Percentiles rank a stretch among this genome's conserved stretches.
Conservation (phyloP, 2,329 filamentous ascomycete species). For the Blumeria graminis region DNA sequence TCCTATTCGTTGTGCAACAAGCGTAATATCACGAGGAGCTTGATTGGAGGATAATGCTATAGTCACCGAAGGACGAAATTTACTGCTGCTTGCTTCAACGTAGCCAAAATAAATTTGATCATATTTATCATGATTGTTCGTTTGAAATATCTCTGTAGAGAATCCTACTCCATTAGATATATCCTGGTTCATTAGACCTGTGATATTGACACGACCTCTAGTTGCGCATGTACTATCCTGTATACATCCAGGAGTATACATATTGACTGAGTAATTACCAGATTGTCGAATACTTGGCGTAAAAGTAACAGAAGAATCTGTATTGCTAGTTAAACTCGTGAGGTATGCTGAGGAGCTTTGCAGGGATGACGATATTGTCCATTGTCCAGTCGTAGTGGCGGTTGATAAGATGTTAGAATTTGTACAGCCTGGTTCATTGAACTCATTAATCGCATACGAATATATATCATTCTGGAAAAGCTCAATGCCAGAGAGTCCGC, state of each 20-base stretch:
- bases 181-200: constrained; percentile 38
- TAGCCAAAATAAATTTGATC: constrained; percentile 74
- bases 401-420: constrained; percentile 37
- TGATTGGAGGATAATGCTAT: constrained; percentile 45
- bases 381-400: constrained; percentile 48
- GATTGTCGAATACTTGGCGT: constrained; percentile 65
- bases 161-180: constrained; percentile 20
- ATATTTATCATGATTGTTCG: constrained; percentile 91
- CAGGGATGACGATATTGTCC: constrained; percentile 42
- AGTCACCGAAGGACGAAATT: constrained; percentile 62
- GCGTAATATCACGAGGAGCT: constrained; percentile 33
- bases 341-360: constrained; percentile 56
- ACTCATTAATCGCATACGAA: constrained; percentile 60
- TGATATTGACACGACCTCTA: constrained; percentile 65
- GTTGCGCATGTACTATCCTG: constrained; percentile 53
- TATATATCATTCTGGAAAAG: constrained; percentile 69
- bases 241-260: constrained; percentile 81
- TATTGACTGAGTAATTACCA: constrained; percentile 72
- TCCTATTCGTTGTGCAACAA: constrained; percentile 76
- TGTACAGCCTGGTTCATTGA: constrained; percentile 71
- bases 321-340: constrained; percentile 27
- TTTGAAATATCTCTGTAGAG: constrained; percentile 51
- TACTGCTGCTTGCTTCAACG: constrained; percentile 47
- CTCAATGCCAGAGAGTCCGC: constrained; percentile 65
- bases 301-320: constrained; percentile 49